Evolutionary conservation across 441 rosid genomes (phyloP), one percentile per base, ranked within the genome.

Genomic region (Populus hybrid): DNA sequence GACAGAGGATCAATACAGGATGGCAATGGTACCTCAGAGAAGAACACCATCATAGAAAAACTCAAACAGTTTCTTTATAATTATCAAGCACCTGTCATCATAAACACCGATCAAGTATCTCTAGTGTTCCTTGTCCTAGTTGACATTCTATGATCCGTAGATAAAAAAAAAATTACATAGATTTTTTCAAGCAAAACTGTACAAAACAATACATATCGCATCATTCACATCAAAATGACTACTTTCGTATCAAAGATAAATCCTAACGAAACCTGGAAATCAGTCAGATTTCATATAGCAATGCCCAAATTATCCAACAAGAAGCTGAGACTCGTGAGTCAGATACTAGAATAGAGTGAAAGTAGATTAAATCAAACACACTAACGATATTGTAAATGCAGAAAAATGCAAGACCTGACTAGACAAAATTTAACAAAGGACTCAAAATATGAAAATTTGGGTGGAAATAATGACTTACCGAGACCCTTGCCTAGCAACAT

Each of bases 401-500:
- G 46, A 40, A 10, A 10, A 10, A 40, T 24, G 24, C 36, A 46
- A 5, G 28, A 67, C 36, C 40, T 10, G 46, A 40, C 46, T 32
- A 34, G 46, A 70, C 34, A 69, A 23, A 2, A 65, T 54, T 57
- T 5, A 66, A 66, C 2, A 28, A 67, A 1, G 26, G 10, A 28
- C 32, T 28, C 20, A 9, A 50, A 69, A 23, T 24, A 12, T 26
- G 59, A 14, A 30, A 71, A 78, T 23, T 34, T 28, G 71, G 50
- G 75, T 11, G 54, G 63, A 59, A 40, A 1, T 18, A 8, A 71
- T 75, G 34, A 67, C 81, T 70, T 75, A 94, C 98, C 89, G 88
- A 73, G 90, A 66, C 1, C 98, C 92, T 2, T 80, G 82, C 76
- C 77, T 84, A 78, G 97, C 93, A 0, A 89, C 90, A 82, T 93